Evolutionary conservation across 2,329 filamentous ascomycete species (phyloP), one percentile per base, ranked within the genome.

Genomic region (Dendryphion nanum): DNA sequence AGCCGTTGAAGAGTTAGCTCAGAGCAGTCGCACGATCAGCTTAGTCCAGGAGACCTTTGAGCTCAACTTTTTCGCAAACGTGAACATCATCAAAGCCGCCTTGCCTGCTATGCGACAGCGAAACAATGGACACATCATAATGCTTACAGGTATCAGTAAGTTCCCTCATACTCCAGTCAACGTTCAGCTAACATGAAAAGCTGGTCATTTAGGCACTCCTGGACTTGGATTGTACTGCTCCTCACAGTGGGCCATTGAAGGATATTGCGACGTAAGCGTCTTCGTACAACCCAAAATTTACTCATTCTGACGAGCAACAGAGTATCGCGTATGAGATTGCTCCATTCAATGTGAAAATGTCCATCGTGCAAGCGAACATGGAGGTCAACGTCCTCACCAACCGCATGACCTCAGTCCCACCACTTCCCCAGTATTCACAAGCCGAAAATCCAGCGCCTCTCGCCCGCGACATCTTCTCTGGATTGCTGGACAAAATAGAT

Each of bases 291-390:
- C n/a, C n/a, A n/a, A n/a, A n/a, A n/a, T n/a, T n/a, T n/a, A n/a
- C n/a, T n/a, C n/a, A n/a, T n/a, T n/a, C n/a, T n/a, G n/a, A n/a
- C n/a, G n/a, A n/a, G n/a, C n/a, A n/a, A 2, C 44, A 77, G 73
- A 81, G 88, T 42, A 76, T 98, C 17, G 90, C 91, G 1, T 98
- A 96, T 67, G 93, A 98, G 68, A 86, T 98, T 47, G 67, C 91
- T 1, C 93, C 93, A 0, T 97, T 97, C 73, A 96, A 96, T 68
- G 82, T 97, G 70, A 95, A 91, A 66, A 81, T 97, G 65, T 96
- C 89, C 28, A 90, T 97, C 50, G 85, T 98, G 30, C 91, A 98
- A 72, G 89, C 90, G 18, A 94, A 89, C 67, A 89, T 95, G 69
- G 91, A 97, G 70, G 87, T 95, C 45, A 82, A 85, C 48, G 82